Percentiles rank a stretch among this genome's conserved stretches.
phyloP scores from a whole-genome alignment of 768 basidiomycete species.

The Tulasnella sp. region DNA sequence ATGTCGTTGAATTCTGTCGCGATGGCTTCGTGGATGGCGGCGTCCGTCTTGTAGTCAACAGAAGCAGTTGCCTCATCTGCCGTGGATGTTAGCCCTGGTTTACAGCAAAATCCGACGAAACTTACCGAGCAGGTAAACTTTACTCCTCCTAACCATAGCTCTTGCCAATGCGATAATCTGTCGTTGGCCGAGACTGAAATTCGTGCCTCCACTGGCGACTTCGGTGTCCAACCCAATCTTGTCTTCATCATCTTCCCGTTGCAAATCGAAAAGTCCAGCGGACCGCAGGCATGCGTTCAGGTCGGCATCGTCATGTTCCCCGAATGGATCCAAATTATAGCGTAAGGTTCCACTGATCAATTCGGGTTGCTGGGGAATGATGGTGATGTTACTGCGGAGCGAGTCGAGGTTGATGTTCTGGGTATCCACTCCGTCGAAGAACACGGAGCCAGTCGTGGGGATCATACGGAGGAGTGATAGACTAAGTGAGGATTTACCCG shows the following conservation, averaged over 20 bases:
- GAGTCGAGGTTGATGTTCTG: conserved; percentile 52
- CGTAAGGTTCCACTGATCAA: conserved; percentile 55
- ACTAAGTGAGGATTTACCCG: conserved; percentile 52
- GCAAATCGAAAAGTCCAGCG: conserved; percentile 38
- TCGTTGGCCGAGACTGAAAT: conserved; percentile 45
- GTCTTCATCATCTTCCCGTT: conserved; percentile 21
- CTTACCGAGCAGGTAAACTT: conserved; percentile 30
- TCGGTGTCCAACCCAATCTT: conserved; percentile 36
- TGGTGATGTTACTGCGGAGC: conserved; percentile 55
- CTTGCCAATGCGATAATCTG: conserved; percentile 41
- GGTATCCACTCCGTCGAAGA: conserved; percentile 52
- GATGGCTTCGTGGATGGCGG: conserved; percentile 54
- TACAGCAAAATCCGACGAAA: no score
- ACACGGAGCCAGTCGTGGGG: conserved; percentile 51
- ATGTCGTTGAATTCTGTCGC: conserved; percentile 45
- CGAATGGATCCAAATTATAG: conserved; percentile 59
- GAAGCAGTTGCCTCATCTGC: conserved; percentile 28
- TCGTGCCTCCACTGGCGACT: conserved; percentile 39
- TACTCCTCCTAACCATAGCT: conserved; percentile 33
- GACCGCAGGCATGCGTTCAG: conserved; percentile 49
- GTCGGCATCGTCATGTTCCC: conserved; percentile 49
- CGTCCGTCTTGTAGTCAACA: conserved; percentile 54
- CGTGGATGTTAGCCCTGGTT: background rate
- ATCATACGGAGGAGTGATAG: conserved; percentile 56
- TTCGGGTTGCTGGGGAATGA: conserved; percentile 57